A percentile compares a stretch with the other conserved stretches of the same genome.
These are phyloP conservation scores for Chenopodium suecicum DNA, from an alignment of 148 eudicot genomes.

Conservation along the genomic window DNA sequence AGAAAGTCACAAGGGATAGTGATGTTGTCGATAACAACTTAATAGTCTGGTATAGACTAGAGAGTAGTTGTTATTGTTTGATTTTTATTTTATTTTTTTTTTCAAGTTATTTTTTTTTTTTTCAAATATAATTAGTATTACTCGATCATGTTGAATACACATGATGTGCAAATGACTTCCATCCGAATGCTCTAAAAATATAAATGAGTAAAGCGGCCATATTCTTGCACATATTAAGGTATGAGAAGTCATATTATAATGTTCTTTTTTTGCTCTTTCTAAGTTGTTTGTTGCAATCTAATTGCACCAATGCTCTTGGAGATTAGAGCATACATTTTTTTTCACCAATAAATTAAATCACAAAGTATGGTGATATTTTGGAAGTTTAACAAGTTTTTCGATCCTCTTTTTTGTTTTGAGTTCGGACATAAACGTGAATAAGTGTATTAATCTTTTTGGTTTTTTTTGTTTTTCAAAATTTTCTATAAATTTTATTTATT, in stretches of 20 bases:
- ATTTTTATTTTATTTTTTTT: too few species aligned
- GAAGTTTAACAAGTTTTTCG: too few species aligned
- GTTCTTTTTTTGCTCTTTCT: constrained; percentile 24
- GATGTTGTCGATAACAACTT: too few species aligned
- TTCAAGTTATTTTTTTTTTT: neutral
- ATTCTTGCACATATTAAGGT: constrained; percentile 32
- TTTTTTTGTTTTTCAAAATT: too few species aligned
- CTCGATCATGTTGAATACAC: neutral
- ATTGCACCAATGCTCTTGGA: constrained; percentile 24
- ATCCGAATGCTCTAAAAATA: constrained; percentile 28
- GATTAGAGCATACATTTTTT: constrained; percentile 26
- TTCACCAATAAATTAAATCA: too few species aligned
- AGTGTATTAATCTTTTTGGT: too few species aligned
- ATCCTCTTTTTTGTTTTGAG: too few species aligned
- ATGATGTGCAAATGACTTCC: constrained; percentile 38
- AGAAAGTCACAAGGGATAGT: neutral
- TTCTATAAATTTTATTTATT: too few species aligned
- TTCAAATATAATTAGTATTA: neutral
- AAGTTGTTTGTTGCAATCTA: constrained; percentile 21
- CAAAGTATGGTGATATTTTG: too few species aligned
- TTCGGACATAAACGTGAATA: too few species aligned
- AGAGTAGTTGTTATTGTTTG: neutral
- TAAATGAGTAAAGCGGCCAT: constrained; percentile 37
- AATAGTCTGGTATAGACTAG: neutral
- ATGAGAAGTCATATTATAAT: constrained; percentile 1